These are phyloP conservation scores for Tylopilus subfusipes DNA, from an alignment of 768 basidiomycete species.

Conservation along the genomic window DNA sequence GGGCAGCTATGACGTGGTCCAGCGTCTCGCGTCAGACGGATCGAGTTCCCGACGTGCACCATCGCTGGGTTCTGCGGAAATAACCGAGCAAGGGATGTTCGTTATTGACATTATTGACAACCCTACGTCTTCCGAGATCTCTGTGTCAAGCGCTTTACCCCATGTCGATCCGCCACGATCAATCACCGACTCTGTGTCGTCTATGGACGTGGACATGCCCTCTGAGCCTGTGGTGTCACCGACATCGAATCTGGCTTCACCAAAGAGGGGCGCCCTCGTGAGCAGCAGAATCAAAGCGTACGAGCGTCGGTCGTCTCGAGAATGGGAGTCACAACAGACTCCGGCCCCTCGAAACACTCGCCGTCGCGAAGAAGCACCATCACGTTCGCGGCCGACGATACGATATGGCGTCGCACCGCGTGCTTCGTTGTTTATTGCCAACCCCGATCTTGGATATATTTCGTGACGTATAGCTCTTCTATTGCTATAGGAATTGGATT, in stretches of 20 bases:
- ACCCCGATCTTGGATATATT: conserved; percentile 41
- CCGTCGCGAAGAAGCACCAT: conserved; percentile 40
- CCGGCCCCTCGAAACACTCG: conserved; percentile 40
- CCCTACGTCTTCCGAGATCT: conserved; percentile 7
- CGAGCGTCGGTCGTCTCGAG: conserved; percentile 57
- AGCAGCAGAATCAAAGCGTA: conserved; percentile 53
- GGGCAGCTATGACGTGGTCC: conserved; percentile 66
- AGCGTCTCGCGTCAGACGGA: conserved; percentile 39
- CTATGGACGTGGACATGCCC: conserved; percentile 3
- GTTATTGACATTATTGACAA: conserved; percentile 4
- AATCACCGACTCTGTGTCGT: conserved; percentile 2
- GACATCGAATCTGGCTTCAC: neutral
- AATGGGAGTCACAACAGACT: conserved; percentile 39
- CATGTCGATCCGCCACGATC: conserved; percentile 19
- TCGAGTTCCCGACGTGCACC: conserved; percentile 24
- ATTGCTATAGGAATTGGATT: neutral
- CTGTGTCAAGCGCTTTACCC: conserved; percentile 5
- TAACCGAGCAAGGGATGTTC: conserved; percentile 18
- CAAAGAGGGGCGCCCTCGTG: conserved; percentile 31
- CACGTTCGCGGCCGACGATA: conserved; percentile 39
- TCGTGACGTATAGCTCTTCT: conserved; percentile 9
- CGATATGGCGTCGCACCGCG: conserved; percentile 67
- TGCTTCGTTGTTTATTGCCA: conserved; percentile 66
- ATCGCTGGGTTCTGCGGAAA: conserved; percentile 26
- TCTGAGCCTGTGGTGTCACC: neutral